phyloP scores from a whole-genome alignment of 2,329 filamentous ascomycete genomes.

The Xylariaceae sp. region DNA sequence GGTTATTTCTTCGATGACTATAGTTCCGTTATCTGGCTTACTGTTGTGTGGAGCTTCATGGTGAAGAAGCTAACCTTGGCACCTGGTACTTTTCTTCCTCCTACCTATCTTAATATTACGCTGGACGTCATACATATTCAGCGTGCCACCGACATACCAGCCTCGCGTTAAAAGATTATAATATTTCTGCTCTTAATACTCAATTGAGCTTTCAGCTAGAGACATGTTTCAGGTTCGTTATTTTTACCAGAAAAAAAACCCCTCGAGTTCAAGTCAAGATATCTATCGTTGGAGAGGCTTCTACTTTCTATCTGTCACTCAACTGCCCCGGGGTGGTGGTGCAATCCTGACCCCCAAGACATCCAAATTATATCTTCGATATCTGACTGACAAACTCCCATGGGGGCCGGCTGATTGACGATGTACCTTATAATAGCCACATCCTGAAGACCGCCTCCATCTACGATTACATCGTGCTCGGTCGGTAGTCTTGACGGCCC shows the following conservation, averaged over 20 bases:
- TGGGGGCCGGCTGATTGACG: slow-evolving; percentile 16
- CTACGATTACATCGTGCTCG: slow-evolving; percentile 84
- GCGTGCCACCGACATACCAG: neutral
- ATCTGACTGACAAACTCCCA: no score
- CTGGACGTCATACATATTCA: slow-evolving; percentile 1
- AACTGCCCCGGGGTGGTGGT: neutral
- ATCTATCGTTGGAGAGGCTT: no score
- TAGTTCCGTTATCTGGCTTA: no score
- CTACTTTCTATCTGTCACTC: no score
- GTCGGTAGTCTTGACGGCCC: slow-evolving; percentile 79
- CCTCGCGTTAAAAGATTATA: no score
- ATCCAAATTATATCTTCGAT: neutral
- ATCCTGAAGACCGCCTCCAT: slow-evolving; percentile 64
- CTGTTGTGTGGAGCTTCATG: no score
- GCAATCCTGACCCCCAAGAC: slow-evolving; percentile 2
- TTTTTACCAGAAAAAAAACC: neutral
- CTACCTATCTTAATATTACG: no score
- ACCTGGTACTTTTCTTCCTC: no score
- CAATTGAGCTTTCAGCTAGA: neutral
- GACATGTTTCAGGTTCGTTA: slow-evolving; percentile 38
- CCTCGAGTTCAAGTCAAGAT: no score
- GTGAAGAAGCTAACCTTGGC: no score
- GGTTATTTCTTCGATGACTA: no score
- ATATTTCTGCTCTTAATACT: no score
- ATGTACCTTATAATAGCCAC: slow-evolving; percentile 32